Conservation (phyloP, 2,329 filamentous ascomycete species). For the Emericellopsis cladophorae region DNA sequence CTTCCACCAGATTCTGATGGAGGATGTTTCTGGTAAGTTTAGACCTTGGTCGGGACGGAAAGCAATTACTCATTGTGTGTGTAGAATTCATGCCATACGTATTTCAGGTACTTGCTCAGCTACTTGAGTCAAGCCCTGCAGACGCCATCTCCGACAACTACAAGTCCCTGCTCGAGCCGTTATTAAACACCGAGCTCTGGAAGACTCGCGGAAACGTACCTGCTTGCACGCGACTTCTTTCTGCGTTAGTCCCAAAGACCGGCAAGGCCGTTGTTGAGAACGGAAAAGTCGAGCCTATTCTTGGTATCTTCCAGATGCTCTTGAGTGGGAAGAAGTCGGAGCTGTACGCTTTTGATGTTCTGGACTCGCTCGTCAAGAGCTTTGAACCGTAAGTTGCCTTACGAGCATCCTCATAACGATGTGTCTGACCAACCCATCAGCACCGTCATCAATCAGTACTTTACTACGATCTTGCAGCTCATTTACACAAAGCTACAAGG, state of each 20-base stretch:
- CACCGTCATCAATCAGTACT: slow-evolving; percentile 58
- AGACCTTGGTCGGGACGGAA: neutral
- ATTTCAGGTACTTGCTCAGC: slow-evolving; percentile 85
- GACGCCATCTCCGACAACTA: slow-evolving; percentile 72
- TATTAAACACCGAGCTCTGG: slow-evolving; percentile 77
- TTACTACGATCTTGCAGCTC: slow-evolving; percentile 66
- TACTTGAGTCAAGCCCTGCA: slow-evolving; percentile 75
- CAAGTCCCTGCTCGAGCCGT: slow-evolving; percentile 61
- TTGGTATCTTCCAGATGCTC: slow-evolving; percentile 94
- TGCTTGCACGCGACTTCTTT: slow-evolving; percentile 72
- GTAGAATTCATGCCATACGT: slow-evolving; percentile 90
- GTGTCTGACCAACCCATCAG: neutral
- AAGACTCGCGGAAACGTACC: slow-evolving; percentile 88
- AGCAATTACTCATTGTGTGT: slow-evolving; percentile 13
- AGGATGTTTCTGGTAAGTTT: slow-evolving; percentile 62
- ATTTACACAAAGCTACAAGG: slow-evolving; percentile 69
- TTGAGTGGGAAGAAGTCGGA: slow-evolving; percentile 75
- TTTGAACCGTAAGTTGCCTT: slow-evolving; percentile 51
- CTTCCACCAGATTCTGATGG: slow-evolving; percentile 67
- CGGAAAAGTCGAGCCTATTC: slow-evolving; percentile 73
- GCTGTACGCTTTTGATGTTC: slow-evolving; percentile 73
- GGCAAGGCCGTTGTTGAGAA: slow-evolving; percentile 59
- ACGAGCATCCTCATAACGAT: slow-evolving; percentile 6
- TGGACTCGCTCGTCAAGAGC: slow-evolving; percentile 65
- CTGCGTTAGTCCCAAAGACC: slow-evolving; percentile 71